phyloP scores from a whole-genome alignment of 441 rosid genomes.

The Aquilaria agallochum region DNA sequence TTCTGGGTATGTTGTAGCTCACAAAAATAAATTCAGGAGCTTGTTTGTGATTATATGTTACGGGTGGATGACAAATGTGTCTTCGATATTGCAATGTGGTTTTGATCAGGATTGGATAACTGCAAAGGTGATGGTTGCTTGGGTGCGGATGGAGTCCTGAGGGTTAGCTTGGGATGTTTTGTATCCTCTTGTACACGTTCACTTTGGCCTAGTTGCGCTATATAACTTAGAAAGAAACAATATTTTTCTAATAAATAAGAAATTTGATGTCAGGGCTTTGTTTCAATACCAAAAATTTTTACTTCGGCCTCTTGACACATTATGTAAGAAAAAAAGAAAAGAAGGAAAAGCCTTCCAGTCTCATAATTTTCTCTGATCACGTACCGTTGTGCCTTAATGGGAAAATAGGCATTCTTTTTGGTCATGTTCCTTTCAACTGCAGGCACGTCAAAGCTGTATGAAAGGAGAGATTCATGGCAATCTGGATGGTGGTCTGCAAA shows the following conservation, averaged over 20 bases:
- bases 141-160: slow-evolving; percentile 89
- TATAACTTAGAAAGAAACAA: too few relatives aligned
- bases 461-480: slow-evolving; percentile 78
- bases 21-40: background rate
- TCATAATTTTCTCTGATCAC: too few relatives aligned
- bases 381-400: slow-evolving; percentile 16
- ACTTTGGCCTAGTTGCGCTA: too few relatives aligned
- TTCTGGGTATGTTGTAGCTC: background rate
- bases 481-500: slow-evolving; percentile 96
- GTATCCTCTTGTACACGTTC: slow-evolving; percentile 54
- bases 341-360: too few relatives aligned
- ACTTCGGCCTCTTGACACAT: too few relatives aligned
- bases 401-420: slow-evolving; percentile 61
- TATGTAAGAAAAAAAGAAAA: too few relatives aligned
- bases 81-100: slow-evolving; percentile 11
- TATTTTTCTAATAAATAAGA: too few relatives aligned
- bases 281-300: too few relatives aligned
- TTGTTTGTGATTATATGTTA: background rate
- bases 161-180: slow-evolving; percentile 96
- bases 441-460: slow-evolving; percentile 57
- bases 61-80: too few relatives aligned
- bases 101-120: slow-evolving; percentile 52
- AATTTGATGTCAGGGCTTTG: too few relatives aligned
- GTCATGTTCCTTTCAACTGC: slow-evolving; percentile 76
- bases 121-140: slow-evolving; percentile 81